These are phyloP conservation scores for Megacollybia platyphylla DNA, from an alignment of 1,284 basidiomycete genomes.

Conservation along the genomic window DNA sequence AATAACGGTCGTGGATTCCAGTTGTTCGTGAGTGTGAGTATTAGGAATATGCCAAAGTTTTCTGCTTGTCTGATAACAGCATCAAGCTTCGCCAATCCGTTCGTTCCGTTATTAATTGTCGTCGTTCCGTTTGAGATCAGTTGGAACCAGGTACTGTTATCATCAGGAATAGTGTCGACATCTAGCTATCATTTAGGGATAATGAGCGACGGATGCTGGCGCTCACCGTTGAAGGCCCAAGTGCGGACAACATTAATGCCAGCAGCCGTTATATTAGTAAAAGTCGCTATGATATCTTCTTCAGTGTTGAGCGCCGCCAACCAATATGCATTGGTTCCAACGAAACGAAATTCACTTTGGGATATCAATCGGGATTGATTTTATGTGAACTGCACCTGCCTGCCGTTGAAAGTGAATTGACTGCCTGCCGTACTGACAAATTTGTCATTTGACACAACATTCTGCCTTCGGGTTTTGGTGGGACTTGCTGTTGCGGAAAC, in stretches of 20 bases:
- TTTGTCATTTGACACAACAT: constrained; percentile 15
- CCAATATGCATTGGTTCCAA: constrained; percentile 64
- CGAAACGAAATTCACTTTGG: constrained; percentile 34
- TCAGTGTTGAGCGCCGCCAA: constrained; percentile 39
- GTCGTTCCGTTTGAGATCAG: constrained; percentile 30
- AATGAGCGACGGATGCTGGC: constrained; percentile 2
- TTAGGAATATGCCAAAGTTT: constrained; percentile 44
- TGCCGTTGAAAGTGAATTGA: constrained; percentile 40
- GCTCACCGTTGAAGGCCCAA: constrained; percentile 52
- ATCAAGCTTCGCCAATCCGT: constrained; percentile 59
- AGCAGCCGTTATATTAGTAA: constrained; percentile 40
- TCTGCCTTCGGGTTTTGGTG: constrained; percentile 17
- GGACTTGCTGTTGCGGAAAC: constrained; percentile 5
- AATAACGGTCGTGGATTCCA: constrained; percentile 36
- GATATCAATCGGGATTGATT: background rate
- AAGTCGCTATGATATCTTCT: constrained; percentile 43
- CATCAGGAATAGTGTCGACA: constrained; percentile 34
- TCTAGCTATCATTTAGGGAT: constrained; percentile 17
- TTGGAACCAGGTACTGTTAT: constrained; percentile 47
- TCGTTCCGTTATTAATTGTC: constrained; percentile 46
- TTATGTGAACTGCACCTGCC: constrained; percentile 16
- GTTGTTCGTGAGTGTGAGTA: constrained; percentile 60
- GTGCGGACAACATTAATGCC: constrained; percentile 52
- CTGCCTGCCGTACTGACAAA: constrained; percentile 29
- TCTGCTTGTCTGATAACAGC: constrained; percentile 45